Base-by-base conservation (phyloP, 768 basidiomycete species). In the Suillus decipiens region DNA sequence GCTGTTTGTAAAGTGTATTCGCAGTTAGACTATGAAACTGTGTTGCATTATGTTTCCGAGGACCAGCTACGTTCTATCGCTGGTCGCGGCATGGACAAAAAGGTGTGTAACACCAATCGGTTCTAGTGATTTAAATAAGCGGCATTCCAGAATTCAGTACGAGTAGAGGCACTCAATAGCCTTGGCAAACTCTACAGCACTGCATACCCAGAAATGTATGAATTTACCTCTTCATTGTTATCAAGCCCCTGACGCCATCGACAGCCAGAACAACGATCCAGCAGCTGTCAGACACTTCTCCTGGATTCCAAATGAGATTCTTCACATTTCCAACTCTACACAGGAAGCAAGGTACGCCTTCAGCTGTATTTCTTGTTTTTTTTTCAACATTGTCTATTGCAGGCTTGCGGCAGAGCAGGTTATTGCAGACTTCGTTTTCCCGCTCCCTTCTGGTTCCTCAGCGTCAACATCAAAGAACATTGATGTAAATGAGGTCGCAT, bases 121-220 rank as follows among this genome's bases (percentile, higher is more conserved):
- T 41, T 56, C 41, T 10, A 17, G 37, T 39, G 24, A 48, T 43
- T 51, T 67, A 37, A 34, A 39, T 62, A 60, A 2, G 19, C 43
- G 63, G n/a, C n/a, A 53, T n/a, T 58, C 17, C 61, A 90, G 84
- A 78, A 81, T 31, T 63, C 76, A 47, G 91, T 93, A 6, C 89
- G 90, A 17, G 68, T 78, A 0, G 93, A 96, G 75, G 93, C 97
- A 0, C 81, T 92, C 65, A 87, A 83, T 39, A 86, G 86, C 15
- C 75, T 96, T 1, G 93, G 89, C 5, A 89, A 85, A 67, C 76
- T 98, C 1, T 99, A 91, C 73, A 84, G 83, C 64, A 78, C 90
- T 14, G 95, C 95, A 0, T 95, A 88, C 74, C 85, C 90, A 0
- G 95, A 97, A 73, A 95, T 99, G 95, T 97, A 67, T 63, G 92